Percentiles rank a stretch among this genome's conserved stretches.
Conservation (phyloP, 345 rosid species). For the Noccaea bulbosa region DNA sequence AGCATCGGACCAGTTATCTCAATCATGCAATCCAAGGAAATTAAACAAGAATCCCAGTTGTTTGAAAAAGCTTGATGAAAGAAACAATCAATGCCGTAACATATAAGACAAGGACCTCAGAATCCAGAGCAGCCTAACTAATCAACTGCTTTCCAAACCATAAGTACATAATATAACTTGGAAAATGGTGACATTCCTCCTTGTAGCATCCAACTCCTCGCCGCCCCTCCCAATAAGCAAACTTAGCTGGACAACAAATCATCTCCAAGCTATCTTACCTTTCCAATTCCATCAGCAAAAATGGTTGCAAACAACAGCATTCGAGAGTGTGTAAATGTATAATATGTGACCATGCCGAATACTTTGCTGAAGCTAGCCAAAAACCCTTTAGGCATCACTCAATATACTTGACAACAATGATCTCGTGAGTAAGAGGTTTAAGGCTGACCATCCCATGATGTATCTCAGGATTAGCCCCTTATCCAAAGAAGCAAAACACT, state of each 20-base stretch:
- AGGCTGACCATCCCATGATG: conserved; percentile 37
- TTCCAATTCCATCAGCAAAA: conserved; percentile 16
- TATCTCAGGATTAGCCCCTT: conserved; percentile 45
- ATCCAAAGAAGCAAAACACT: conserved; percentile 37
- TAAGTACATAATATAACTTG: conserved; percentile 18
- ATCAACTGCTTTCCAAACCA: conserved; percentile 20
- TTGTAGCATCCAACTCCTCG: conserved; percentile 15
- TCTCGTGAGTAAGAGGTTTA: conserved; percentile 30
- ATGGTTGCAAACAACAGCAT: conserved; percentile 18
- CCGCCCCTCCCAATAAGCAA: conserved; percentile 1
- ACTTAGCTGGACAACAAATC: conserved; percentile 15
- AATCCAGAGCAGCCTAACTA: conserved; percentile 22
- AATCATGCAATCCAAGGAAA: conserved; percentile 18
- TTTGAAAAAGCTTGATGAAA: conserved; percentile 14
- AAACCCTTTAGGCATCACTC: neutral
- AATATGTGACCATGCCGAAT: neutral
- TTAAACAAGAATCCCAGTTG: conserved; percentile 9
- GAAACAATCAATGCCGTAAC: conserved; percentile 21
- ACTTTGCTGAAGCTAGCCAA: conserved; percentile 29
- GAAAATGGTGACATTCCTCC: conserved; percentile 13
- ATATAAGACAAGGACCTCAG: conserved; percentile 19
- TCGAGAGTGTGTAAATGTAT: neutral
- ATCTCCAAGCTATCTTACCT: conserved; percentile 28
- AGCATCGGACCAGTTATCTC: conserved; percentile 7
- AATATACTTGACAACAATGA: conserved; percentile 22